Conservation (phyloP, 208 protist species). For the Naegleria gruberi region DNA sequence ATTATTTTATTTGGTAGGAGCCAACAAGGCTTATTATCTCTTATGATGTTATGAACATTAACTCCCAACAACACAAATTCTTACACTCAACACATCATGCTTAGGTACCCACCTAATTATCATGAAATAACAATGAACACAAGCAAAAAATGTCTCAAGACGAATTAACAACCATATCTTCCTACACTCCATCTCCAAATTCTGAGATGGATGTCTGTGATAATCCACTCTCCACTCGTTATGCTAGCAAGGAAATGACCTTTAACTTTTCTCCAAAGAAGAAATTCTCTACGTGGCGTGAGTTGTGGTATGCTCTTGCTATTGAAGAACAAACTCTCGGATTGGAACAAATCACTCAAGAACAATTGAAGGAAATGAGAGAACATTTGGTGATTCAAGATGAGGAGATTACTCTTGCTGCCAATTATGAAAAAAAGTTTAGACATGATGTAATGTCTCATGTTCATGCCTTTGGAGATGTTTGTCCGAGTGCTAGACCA, state of each 20-base stretch:
- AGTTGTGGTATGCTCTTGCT: constrained; percentile 45
- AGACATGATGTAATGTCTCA: constrained; percentile 54
- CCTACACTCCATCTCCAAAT: neutral
- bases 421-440: constrained; percentile 23
- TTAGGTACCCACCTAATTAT: too few relatives aligned
- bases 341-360: constrained; percentile 43
- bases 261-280: constrained; percentile 40
- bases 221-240: constrained; percentile 45
- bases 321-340: constrained; percentile 41
- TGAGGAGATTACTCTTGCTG: constrained; percentile 41
- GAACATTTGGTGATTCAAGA: constrained; percentile 34
- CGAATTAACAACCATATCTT: too few relatives aligned
- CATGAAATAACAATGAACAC: too few relatives aligned
- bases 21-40: too few relatives aligned
- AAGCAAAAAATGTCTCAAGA: too few relatives aligned
- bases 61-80: too few relatives aligned
- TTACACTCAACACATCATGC: too few relatives aligned
- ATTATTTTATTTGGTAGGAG: too few relatives aligned
- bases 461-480: constrained; percentile 43
- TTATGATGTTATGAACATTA: too few relatives aligned
- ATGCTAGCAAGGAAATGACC: constrained; percentile 45
- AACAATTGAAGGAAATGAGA: constrained; percentile 47
- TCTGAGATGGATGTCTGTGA: constrained; percentile 30
- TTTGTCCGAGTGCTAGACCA: constrained; percentile 34
- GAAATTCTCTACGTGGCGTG: constrained; percentile 47